A percentile compares a stretch with the other conserved stretches of the same genome.
These are phyloP conservation scores for Phytophthora cajani DNA, from an alignment of 352 stramenopile species.

Conservation along the genomic window DNA sequence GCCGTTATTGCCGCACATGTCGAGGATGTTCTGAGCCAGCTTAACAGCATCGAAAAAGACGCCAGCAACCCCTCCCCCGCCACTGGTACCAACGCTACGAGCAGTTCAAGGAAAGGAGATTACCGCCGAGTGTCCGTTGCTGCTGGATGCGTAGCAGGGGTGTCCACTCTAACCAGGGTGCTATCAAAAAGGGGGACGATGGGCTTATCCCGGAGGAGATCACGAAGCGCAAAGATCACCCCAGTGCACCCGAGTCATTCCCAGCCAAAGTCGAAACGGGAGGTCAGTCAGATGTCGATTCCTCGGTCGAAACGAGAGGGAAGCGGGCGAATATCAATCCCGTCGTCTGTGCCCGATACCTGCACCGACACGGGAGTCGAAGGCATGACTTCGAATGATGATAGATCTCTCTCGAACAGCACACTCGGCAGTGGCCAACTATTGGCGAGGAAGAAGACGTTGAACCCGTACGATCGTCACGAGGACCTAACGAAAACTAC, in stretches of 20 bases:
- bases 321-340: not conserved
- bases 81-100: not conserved
- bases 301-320: not conserved
- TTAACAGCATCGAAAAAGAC: not conserved
- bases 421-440: not conserved
- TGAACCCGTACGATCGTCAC: not conserved
- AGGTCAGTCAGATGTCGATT: not conserved
- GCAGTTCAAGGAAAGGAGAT: not conserved
- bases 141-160: slow-evolving; percentile 2
- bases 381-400: not conserved
- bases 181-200: slow-evolving; percentile 46
- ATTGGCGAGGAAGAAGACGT: not conserved
- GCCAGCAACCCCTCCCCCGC: not conserved
- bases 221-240: not conserved
- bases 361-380: not conserved
- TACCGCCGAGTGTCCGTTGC: not conserved
- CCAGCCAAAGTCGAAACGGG: not conserved
- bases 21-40: not conserved
- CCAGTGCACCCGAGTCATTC: not conserved
- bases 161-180: not conserved
- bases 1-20: slow-evolving; percentile 14
- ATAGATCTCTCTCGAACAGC: not conserved
- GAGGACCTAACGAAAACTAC: not conserved
- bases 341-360: not conserved
- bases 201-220: not conserved